Evolutionary conservation across 441 rosid genomes (phyloP).

Genomic region (California macrophylla): DNA sequence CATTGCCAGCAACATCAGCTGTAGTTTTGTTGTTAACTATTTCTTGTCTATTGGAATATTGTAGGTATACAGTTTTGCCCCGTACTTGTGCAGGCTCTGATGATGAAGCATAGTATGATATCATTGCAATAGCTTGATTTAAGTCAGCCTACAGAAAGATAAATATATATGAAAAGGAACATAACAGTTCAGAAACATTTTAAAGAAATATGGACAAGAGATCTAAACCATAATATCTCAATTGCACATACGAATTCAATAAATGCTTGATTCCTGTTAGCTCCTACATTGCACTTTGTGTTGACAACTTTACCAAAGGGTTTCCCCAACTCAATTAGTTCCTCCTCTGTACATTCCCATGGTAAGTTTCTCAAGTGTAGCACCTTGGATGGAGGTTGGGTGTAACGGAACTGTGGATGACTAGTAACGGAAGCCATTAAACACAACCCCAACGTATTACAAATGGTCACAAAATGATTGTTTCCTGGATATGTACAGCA

Average conservation of each 20-base stretch:
- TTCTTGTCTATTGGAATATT: constrained; percentile 93
- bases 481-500: constrained; percentile 7
- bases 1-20: constrained; percentile 96
- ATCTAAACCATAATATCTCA: background rate
- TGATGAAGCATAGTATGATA: constrained; percentile 88
- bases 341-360: constrained; percentile 98
- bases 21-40: constrained; percentile 93
- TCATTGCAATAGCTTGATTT: constrained; percentile 97
- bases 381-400: constrained; percentile 97
- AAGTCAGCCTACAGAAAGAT: constrained; percentile 52
- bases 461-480: background rate
- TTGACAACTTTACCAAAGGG: constrained; percentile 91
- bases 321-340: constrained; percentile 82
- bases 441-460: constrained; percentile 15
- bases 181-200: background rate
- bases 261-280: constrained; percentile 92
- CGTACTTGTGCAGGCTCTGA: constrained; percentile 99
- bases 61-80: constrained; percentile 95
- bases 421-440: constrained; percentile 84
- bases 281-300: constrained; percentile 98
- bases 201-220: background rate
- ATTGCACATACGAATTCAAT: constrained; percentile 75
- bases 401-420: constrained; percentile 95
- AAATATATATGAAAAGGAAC: background rate
- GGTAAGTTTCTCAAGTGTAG: constrained; percentile 94